Evolutionary conservation across 805 yeast genomes (phyloP).

Genomic region (Spathaspora gorwiae): DNA sequence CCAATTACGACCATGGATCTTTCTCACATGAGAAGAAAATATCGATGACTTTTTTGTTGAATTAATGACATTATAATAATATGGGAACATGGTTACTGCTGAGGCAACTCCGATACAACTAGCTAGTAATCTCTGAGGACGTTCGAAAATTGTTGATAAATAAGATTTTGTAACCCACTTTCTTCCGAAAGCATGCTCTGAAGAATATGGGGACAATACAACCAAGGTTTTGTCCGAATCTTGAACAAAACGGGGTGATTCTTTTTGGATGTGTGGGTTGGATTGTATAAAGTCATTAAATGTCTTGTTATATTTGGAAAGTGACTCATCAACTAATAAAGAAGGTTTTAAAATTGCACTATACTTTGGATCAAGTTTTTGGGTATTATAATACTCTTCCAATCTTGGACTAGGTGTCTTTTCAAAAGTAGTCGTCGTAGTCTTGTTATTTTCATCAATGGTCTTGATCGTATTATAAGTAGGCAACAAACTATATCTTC

Average conservation of each 20-base stretch:
- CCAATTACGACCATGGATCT: conserved; percentile 75
- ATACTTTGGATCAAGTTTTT: conserved; percentile 15
- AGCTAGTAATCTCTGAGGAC: conserved; percentile 77
- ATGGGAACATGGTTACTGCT: conserved; percentile 66
- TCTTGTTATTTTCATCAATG: conserved; percentile 5
- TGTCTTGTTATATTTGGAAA: conserved; percentile 34
- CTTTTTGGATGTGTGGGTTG: conserved; percentile 39
- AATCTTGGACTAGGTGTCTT: conserved; percentile 12
- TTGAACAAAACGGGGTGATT: conserved; percentile 32
- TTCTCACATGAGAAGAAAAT: conserved; percentile 54
- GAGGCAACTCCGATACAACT: conserved; percentile 75
- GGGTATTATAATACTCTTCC: conserved; percentile 9
- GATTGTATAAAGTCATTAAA: conserved; percentile 40
- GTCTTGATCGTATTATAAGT: conserved; percentile 13
- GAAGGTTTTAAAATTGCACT: conserved; percentile 31
- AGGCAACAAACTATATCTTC: conserved; percentile 27
- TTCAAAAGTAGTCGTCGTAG: background rate
- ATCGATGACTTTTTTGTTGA: conserved; percentile 47
- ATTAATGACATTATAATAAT: conserved; percentile 47
- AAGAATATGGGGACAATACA: conserved; percentile 63
- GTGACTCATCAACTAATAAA: conserved; percentile 29
- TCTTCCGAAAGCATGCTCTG: conserved; percentile 70
- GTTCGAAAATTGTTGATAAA: conserved; percentile 66
- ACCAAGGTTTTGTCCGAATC: conserved; percentile 50
- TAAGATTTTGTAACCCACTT: conserved; percentile 71